phyloP scores from a whole-genome alignment of 148 eudicot genomes.

The Camellia lanceoleosa region DNA sequence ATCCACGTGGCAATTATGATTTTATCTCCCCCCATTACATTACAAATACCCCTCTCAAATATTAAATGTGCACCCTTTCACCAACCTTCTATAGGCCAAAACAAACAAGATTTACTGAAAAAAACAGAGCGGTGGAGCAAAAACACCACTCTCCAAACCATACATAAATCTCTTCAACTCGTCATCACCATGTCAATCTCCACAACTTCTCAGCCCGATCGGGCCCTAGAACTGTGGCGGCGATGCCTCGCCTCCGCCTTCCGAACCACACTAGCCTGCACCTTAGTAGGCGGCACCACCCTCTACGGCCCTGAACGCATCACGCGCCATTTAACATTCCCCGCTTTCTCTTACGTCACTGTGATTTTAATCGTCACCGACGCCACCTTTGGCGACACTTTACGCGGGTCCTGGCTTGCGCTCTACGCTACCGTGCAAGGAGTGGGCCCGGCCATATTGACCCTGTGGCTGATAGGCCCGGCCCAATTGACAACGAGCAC shows the following conservation, averaged over 20 bases:
- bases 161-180: neutral
- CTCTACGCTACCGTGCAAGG: constrained; percentile 42
- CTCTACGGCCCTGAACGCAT: constrained; percentile 48
- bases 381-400: constrained; percentile 63
- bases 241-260: constrained; percentile 49
- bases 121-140: too few relatives aligned
- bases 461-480: constrained; percentile 57
- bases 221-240: constrained; percentile 42
- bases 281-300: constrained; percentile 49
- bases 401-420: constrained; percentile 61
- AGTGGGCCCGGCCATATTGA: constrained; percentile 54
- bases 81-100: too few relatives aligned
- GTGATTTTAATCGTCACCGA: constrained; percentile 55
- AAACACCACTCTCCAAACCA: neutral
- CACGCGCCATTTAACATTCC: constrained; percentile 34
- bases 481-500: constrained; percentile 35
- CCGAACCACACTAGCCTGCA: constrained; percentile 62
- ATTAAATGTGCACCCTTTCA: too few relatives aligned
- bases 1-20: too few relatives aligned
- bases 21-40: too few relatives aligned
- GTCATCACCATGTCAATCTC: neutral
- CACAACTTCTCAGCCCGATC: constrained; percentile 16
- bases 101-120: too few relatives aligned
- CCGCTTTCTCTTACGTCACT: constrained; percentile 71
- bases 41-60: too few relatives aligned